A percentile compares a stretch with the other conserved stretches of the same genome.
These are phyloP conservation scores for Dichotomocladium elegans DNA, from an alignment of 371 early-diverging fungal genomes.

Conservation along the genomic window DNA sequence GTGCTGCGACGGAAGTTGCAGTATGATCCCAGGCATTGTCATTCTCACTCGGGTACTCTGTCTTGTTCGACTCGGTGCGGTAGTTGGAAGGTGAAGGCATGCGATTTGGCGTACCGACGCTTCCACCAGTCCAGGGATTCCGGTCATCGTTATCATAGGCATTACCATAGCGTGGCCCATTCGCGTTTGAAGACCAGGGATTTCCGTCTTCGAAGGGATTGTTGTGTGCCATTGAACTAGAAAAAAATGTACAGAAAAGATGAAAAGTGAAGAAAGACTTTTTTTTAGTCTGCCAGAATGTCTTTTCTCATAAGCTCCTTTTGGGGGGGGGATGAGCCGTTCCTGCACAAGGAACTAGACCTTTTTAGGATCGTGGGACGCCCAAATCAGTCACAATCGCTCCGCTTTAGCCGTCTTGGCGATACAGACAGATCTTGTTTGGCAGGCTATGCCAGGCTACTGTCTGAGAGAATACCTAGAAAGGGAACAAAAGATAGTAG, in stretches of 20 bases:
- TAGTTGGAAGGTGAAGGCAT: constrained; percentile 42
- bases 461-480: no score
- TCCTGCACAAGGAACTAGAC: no score
- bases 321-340: no score
- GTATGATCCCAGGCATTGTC: constrained; percentile 3
- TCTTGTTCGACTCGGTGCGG: constrained; percentile 21
- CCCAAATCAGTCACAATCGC: no score
- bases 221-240: constrained; percentile 1
- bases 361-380: no score
- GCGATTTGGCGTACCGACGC: constrained; percentile 5
- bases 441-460: no score
- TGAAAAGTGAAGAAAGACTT: no score
- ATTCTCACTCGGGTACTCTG: constrained; percentile 14
- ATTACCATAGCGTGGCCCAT: constrained; percentile 17
- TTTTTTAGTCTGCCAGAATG: no score
- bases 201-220: constrained; percentile 21
- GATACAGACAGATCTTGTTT: no score
- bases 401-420: no score
- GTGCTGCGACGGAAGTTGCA: background rate
- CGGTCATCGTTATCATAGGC: constrained; percentile 16
- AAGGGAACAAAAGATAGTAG: no score
- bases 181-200: constrained; percentile 2
- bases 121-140: constrained; percentile 12
- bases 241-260: constrained; percentile 1
- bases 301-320: no score